These are phyloP conservation scores for Xylaria venustula DNA, from an alignment of 495 filamentous ascomycete genomes.

Conservation along the genomic window DNA sequence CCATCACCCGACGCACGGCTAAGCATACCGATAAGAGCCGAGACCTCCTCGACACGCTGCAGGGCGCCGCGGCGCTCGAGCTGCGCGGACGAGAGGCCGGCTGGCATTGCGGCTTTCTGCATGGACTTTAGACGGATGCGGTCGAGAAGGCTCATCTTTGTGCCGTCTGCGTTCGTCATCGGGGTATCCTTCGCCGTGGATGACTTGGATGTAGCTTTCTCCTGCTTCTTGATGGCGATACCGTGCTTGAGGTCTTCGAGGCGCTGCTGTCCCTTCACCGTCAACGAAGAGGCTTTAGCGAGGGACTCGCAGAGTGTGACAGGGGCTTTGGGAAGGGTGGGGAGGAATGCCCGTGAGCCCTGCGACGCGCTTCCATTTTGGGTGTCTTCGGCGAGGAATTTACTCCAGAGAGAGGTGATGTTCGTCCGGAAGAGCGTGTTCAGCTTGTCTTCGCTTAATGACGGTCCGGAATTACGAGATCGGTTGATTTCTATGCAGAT, in stretches of 20 bases:
- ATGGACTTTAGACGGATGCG: slow-evolving; percentile 62
- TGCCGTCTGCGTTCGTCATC: slow-evolving; percentile 29
- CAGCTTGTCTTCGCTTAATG: slow-evolving; percentile 55
- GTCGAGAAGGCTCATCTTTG: slow-evolving; percentile 54
- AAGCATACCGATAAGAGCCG: slow-evolving; percentile 58
- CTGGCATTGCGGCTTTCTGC: slow-evolving; percentile 38
- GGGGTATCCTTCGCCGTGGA: slow-evolving; percentile 15
- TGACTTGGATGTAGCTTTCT: slow-evolving; percentile 21
- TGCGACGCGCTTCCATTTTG: slow-evolving; percentile 8
- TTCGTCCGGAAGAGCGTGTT: slow-evolving; percentile 53
- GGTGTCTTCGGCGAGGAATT: slow-evolving; percentile 19
- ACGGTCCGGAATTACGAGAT: slow-evolving; percentile 30
- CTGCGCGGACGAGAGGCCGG: slow-evolving; percentile 44
- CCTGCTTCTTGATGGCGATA: slow-evolving; percentile 44
- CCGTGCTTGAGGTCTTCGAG: slow-evolving; percentile 59
- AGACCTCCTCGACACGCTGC: slow-evolving; percentile 59
- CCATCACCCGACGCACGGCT: slow-evolving; percentile 39
- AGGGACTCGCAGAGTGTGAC: slow-evolving; percentile 48
- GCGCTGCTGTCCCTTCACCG: slow-evolving; percentile 58
- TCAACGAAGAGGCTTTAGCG: slow-evolving; percentile 41
- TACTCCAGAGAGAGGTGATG: slow-evolving; percentile 49
- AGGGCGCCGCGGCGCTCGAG: slow-evolving; percentile 57
- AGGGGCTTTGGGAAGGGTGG: slow-evolving; percentile 53
- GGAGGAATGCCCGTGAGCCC: slow-evolving; percentile 44
- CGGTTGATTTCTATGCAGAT: slow-evolving; percentile 43